phyloP scores from a whole-genome alignment of 2,329 filamentous ascomycete genomes.

The Trichoderma koningiopsis region DNA sequence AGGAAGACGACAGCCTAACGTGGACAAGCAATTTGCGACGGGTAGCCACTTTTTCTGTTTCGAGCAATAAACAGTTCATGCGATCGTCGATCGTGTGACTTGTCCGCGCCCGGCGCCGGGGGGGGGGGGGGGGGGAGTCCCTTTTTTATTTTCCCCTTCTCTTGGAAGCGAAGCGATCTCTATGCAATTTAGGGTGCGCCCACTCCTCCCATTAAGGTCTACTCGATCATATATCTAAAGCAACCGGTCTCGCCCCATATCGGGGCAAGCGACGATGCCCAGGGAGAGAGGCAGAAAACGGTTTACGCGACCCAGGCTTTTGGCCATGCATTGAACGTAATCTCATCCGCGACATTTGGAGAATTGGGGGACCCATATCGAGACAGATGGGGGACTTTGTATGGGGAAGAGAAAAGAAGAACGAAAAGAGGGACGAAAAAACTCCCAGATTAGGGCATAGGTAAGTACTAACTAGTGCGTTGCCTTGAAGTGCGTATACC shows the following conservation, averaged over 20 bases:
- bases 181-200: conserved; percentile 9
- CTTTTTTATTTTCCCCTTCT: not conserved
- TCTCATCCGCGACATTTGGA: conserved; percentile 12
- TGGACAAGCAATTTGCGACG: conserved; percentile 22
- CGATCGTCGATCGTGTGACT: conserved; percentile 26
- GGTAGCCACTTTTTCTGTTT: conserved; percentile 23
- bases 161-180: not conserved
- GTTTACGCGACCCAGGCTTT: not conserved
- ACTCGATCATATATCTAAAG: conserved; percentile 17
- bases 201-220: not conserved
- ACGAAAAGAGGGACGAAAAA: not conserved
- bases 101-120: not conserved
- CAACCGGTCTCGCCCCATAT: not conserved
- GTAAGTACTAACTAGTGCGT: not conserved
- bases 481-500: not conserved
- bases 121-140: not conserved
- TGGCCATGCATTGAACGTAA: conserved; percentile 18
- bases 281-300: not conserved
- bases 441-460: not conserved
- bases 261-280: conserved; percentile 7
- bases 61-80: conserved; percentile 21
- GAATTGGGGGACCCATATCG: conserved; percentile 5
- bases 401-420: not conserved
- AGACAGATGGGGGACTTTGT: conserved; percentile 1
- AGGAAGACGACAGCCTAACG: not conserved